Conservation (phyloP, 2,329 filamentous ascomycete genomes). For the Diatrype stigma region DNA sequence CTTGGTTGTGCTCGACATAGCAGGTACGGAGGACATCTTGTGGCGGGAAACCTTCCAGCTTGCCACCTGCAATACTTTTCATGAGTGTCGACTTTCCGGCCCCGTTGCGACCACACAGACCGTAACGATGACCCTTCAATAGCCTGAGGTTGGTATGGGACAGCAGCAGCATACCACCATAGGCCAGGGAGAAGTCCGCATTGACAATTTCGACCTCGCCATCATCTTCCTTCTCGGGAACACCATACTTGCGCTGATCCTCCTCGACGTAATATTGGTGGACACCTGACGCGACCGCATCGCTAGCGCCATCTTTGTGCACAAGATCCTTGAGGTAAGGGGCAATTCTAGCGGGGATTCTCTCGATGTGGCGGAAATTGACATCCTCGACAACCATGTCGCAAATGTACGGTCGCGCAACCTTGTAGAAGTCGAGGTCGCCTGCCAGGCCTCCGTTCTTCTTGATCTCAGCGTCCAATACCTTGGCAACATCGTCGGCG, state of each 20-base stretch:
- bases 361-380: constrained; percentile 73
- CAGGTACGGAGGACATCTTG: constrained; percentile 91
- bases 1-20: constrained; percentile 99
- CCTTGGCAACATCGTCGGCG: constrained; percentile 67
- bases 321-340: constrained; percentile 75
- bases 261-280: constrained; percentile 76
- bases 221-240: constrained; percentile 80
- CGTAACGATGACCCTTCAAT: constrained; percentile 94
- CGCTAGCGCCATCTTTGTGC: constrained; percentile 53
- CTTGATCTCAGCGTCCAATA: constrained; percentile 74
- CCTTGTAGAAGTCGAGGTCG: constrained; percentile 61
- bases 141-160: constrained; percentile 94
- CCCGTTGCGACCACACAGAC: constrained; percentile 94
- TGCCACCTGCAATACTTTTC: constrained; percentile 91
- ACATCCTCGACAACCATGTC: constrained; percentile 85
- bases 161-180: constrained; percentile 93
- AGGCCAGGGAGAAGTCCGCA: constrained; percentile 93
- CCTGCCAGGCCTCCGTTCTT: constrained; percentile 59
- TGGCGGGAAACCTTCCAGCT: constrained; percentile 92
- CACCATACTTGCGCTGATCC: constrained; percentile 82
- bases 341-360: constrained; percentile 63
- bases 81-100: constrained; percentile 99
- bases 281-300: constrained; percentile 67
- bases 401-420: constrained; percentile 69
- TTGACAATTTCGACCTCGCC: constrained; percentile 97